phyloP scores from a whole-genome alignment of 495 filamentous ascomycete species.

The Neurospora sp. region DNA sequence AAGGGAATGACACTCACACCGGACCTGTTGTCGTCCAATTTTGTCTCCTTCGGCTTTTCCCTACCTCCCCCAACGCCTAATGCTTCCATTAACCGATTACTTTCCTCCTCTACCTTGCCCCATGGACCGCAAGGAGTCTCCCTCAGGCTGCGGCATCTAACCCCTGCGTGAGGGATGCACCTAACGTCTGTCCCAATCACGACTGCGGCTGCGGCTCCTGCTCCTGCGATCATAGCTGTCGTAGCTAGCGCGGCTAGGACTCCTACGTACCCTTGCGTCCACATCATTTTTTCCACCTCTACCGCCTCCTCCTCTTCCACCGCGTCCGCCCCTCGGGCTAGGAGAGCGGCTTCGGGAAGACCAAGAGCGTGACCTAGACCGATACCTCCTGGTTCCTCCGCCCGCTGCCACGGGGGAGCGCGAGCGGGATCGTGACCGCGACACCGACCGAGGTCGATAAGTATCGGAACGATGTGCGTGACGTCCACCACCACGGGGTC shows the following conservation, averaged over 20 bases:
- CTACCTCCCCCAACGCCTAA: not conserved
- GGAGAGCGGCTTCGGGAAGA: slow-evolving; percentile 36
- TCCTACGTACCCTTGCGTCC: slow-evolving; percentile 39
- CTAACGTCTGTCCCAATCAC: slow-evolving; percentile 8
- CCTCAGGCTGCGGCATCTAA: not conserved
- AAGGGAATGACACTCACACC: not conserved
- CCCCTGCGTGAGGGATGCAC: not conserved
- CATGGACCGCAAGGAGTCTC: not conserved
- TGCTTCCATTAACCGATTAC: not conserved
- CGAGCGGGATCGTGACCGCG: slow-evolving; percentile 36
- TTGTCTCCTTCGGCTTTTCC: not conserved
- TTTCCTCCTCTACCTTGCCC: not conserved
- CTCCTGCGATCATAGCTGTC: slow-evolving; percentile 28
- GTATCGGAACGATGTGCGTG: slow-evolving; percentile 38
- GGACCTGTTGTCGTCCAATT: not conserved
- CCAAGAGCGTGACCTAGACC: slow-evolving; percentile 34
- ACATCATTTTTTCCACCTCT: slow-evolving; percentile 21
- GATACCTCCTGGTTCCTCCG: slow-evolving; percentile 27
- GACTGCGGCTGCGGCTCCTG: slow-evolving; percentile 18
- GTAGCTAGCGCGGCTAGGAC: slow-evolving; percentile 53
- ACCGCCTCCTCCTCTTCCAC: slow-evolving; percentile 32
- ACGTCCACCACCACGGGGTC: slow-evolving; percentile 20
- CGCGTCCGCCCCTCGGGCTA: slow-evolving; percentile 21
- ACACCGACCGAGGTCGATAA: slow-evolving; percentile 42
- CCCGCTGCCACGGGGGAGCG: slow-evolving; percentile 25